These are phyloP conservation scores for Chrysanthemum makinoi DNA, from an alignment of 129 eudicot genomes.

Conservation along the genomic window DNA sequence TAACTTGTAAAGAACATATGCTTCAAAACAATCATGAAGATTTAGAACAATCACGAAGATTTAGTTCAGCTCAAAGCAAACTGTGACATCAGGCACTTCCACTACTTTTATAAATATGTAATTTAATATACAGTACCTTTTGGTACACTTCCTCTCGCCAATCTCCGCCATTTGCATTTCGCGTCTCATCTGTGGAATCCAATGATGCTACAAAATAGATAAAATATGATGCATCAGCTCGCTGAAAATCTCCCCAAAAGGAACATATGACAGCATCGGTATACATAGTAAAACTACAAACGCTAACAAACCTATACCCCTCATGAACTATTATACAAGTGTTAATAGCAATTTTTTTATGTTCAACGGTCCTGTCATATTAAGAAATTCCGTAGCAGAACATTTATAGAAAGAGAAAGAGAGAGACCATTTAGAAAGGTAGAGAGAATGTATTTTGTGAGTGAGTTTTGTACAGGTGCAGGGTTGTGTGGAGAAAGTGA, in stretches of 20 bases:
- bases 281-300: too few relatives aligned
- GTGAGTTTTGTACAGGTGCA: too few relatives aligned
- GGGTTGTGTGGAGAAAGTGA: too few relatives aligned
- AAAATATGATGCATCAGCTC: slow-evolving; percentile 20
- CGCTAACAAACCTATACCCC: too few relatives aligned
- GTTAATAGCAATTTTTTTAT: too few relatives aligned
- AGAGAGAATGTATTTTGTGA: too few relatives aligned
- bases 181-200: too few relatives aligned
- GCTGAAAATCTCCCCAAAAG: slow-evolving; percentile 14
- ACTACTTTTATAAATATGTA: slow-evolving; percentile 5
- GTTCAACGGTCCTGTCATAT: too few relatives aligned
- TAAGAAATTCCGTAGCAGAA: too few relatives aligned
- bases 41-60: neutral
- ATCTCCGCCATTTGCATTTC: slow-evolving; percentile 47
- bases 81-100: neutral
- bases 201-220: slow-evolving; percentile 52
- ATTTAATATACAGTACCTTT: slow-evolving; percentile 54
- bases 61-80: slow-evolving; percentile 9
- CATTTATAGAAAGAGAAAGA: too few relatives aligned
- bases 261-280: neutral
- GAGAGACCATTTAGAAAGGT: too few relatives aligned
- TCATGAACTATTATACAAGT: too few relatives aligned
- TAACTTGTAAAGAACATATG: neutral
- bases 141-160: slow-evolving; percentile 96
- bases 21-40: slow-evolving; percentile 4